These are phyloP conservation scores for Glarea lozoyensis DNA, from an alignment of 495 filamentous ascomycete species.

Conservation along the genomic window DNA sequence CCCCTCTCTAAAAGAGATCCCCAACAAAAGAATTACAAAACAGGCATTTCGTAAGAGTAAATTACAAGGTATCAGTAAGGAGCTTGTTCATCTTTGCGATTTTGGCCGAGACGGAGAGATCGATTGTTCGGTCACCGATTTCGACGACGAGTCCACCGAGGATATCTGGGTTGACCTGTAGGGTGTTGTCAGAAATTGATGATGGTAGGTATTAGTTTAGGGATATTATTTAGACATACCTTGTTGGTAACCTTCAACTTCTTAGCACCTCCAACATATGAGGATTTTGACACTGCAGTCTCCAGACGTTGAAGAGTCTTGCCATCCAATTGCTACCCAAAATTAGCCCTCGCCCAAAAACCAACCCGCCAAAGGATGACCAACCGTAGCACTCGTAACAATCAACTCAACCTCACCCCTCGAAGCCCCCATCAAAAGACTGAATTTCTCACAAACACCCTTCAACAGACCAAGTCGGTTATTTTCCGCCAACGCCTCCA, in stretches of 20 bases:
- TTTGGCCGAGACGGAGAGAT: conserved; percentile 90
- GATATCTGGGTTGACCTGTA: conserved; percentile 86
- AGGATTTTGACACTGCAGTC: conserved; percentile 78
- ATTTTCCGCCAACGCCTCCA: conserved; percentile 83
- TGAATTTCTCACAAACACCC: conserved; percentile 81
- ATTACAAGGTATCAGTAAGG: conserved; percentile 91
- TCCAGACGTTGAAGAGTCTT: conserved; percentile 80
- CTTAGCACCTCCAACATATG: conserved; percentile 83
- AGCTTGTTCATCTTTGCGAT: conserved; percentile 99
- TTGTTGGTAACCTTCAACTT: conserved; percentile 94
- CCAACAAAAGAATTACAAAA: too few species aligned
- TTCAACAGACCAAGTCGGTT: conserved; percentile 81
- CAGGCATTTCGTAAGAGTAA: too few species aligned
- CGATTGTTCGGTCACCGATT: conserved; percentile 95
- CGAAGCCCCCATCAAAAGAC: conserved; percentile 73
- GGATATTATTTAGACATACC: conserved; percentile 37
- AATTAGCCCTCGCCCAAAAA: conserved; percentile 5
- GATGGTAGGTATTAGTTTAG: neutral
- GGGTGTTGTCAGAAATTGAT: neutral
- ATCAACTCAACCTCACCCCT: conserved; percentile 87
- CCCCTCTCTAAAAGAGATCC: too few species aligned
- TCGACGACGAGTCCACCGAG: conserved; percentile 91
- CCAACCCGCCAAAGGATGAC: conserved; percentile 17
- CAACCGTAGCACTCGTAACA: conserved; percentile 83
- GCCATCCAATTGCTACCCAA: conserved; percentile 67